Evolutionary conservation across 2,329 filamentous ascomycete genomes (phyloP).

Genomic region (Sarocladium brachiariae): DNA sequence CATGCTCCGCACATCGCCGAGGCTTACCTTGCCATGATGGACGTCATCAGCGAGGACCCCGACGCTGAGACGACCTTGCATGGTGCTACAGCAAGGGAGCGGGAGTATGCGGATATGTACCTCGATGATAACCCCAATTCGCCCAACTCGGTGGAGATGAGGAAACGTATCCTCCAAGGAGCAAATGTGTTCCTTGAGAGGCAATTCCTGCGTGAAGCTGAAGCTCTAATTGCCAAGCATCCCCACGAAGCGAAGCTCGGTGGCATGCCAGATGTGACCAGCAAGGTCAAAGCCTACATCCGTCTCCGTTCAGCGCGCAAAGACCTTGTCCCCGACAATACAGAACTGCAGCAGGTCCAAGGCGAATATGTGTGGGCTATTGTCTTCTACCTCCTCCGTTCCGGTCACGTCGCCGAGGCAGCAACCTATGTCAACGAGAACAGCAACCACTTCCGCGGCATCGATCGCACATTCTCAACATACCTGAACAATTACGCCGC

Average conservation of each 20-base stretch:
- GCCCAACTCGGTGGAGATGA: constrained; percentile 55
- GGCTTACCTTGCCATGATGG: constrained; percentile 74
- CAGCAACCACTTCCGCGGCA: constrained; percentile 73
- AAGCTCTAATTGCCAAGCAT: constrained; percentile 71
- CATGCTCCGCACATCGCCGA: constrained; percentile 70
- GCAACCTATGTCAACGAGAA: constrained; percentile 79
- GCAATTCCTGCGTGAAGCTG: constrained; percentile 71
- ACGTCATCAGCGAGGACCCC: constrained; percentile 68
- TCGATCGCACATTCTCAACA: constrained; percentile 82
- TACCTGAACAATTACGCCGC: constrained; percentile 82
- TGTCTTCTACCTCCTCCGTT: constrained; percentile 84
- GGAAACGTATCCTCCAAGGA: constrained; percentile 73
- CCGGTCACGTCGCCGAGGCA: constrained; percentile 77
- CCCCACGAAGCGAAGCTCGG: constrained; percentile 85
- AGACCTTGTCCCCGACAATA: constrained; percentile 75
- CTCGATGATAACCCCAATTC: constrained; percentile 67
- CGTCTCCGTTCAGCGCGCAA: constrained; percentile 72
- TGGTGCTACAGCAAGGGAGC: constrained; percentile 62
- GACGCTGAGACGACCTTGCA: constrained; percentile 52
- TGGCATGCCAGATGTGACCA: constrained; percentile 78
- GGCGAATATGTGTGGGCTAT: constrained; percentile 90
- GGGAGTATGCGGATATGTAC: constrained; percentile 71
- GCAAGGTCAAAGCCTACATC: constrained; percentile 90
- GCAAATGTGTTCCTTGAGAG: constrained; percentile 75
- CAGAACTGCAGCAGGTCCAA: constrained; percentile 70